phyloP scores from a whole-genome alignment of 148 eudicot species.

The Dianthus caryophyllus region DNA sequence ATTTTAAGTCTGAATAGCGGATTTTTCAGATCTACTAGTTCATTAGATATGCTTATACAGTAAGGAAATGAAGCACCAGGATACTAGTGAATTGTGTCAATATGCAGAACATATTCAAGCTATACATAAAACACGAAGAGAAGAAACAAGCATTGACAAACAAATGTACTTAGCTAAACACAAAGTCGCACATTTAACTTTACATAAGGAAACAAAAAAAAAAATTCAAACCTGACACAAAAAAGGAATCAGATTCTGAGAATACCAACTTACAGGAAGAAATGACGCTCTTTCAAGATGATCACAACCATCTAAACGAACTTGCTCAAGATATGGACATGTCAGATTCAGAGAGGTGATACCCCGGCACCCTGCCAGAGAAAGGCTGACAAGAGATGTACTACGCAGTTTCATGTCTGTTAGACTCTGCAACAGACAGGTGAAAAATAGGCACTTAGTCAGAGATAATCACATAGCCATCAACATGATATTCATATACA shows the following conservation, averaged over 20 bases:
- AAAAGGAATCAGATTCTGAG: constrained; percentile 1
- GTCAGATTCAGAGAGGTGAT: constrained; percentile 52
- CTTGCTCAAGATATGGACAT: constrained; percentile 74
- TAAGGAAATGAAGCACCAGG: background rate
- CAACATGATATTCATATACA: background rate
- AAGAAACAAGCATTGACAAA: background rate
- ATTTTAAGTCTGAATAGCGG: background rate
- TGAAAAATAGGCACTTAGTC: background rate
- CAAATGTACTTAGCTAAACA: background rate
- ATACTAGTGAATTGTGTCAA: background rate
- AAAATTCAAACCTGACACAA: background rate
- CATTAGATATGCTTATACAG: background rate
- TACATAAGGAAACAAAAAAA: background rate
- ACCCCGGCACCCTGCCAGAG: constrained; percentile 80
- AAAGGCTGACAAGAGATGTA: constrained; percentile 60
- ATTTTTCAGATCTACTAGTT: too few species aligned
- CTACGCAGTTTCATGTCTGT: constrained; percentile 57
- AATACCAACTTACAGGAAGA: constrained; percentile 53
- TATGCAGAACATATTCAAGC: background rate
- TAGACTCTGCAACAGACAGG: constrained; percentile 49
- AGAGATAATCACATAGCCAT: background rate
- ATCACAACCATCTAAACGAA: constrained; percentile 91
- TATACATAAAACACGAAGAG: background rate
- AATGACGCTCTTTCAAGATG: constrained; percentile 89
- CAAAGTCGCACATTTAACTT: background rate